Percentiles rank a stretch among this genome's conserved stretches.
Evolutionary conservation across 2,329 filamentous ascomycete species (phyloP).

Genomic region (Colletotrichum sp.): DNA sequence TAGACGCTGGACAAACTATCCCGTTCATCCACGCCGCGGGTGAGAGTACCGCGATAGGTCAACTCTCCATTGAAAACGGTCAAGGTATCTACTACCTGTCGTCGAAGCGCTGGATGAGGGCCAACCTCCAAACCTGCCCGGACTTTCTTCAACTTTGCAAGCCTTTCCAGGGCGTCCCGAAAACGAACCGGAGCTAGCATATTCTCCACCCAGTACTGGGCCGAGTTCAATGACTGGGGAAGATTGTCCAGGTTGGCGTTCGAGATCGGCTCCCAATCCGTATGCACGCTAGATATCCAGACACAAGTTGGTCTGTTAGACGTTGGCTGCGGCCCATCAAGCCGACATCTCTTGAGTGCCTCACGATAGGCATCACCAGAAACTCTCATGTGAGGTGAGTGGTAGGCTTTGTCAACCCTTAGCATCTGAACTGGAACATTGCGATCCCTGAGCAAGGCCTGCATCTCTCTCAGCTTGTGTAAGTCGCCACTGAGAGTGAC

Average conservation of each 20-base stretch:
- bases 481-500: slow-evolving; percentile 30
- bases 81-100: slow-evolving; percentile 36
- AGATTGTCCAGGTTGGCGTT: not conserved
- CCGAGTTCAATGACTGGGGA: not conserved
- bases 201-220: slow-evolving; percentile 31
- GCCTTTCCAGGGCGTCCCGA: slow-evolving; percentile 17
- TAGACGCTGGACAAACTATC: slow-evolving; percentile 19
- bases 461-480: slow-evolving; percentile 27
- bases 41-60: slow-evolving; percentile 27
- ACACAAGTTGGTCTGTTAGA: slow-evolving; percentile 31
- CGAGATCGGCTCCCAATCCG: not conserved
- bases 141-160: not conserved
- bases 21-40: slow-evolving; percentile 23
- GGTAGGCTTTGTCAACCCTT: slow-evolving; percentile 31
- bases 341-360: slow-evolving; percentile 5
- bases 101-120: slow-evolving; percentile 43
- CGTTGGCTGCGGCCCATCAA: slow-evolving; percentile 3
- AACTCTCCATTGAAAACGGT: not conserved
- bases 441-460: slow-evolving; percentile 20
- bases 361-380: not conserved
- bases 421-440: slow-evolving; percentile 24
- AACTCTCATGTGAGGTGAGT: slow-evolving; percentile 30
- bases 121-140: slow-evolving; percentile 30
- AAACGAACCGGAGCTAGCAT: slow-evolving; percentile 33
- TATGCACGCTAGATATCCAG: slow-evolving; percentile 6